Percentiles rank a stretch among this genome's conserved stretches.
Conservation (phyloP, 2,329 filamentous ascomycete species). For the Teratosphaeria destructans region DNA sequence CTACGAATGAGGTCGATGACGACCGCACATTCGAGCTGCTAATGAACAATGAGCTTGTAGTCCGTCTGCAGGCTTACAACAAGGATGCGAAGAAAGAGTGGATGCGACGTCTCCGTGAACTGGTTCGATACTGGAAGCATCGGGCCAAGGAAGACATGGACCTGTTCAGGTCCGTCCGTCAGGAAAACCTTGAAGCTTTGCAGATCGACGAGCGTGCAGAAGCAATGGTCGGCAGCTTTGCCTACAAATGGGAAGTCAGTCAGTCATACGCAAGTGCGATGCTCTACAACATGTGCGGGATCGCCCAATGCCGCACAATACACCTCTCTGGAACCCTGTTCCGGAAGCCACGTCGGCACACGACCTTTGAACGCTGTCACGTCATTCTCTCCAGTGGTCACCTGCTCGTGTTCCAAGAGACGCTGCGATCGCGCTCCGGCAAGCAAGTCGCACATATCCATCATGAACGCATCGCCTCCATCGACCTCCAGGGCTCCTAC, state of each 20-base stretch:
- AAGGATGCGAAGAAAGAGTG: slow-evolving; percentile 49
- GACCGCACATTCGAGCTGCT: slow-evolving; percentile 52
- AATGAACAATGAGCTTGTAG: slow-evolving; percentile 50
- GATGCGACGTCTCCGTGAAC: slow-evolving; percentile 46
- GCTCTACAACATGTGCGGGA: slow-evolving; percentile 59
- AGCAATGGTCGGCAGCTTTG: slow-evolving; percentile 55
- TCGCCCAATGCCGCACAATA: slow-evolving; percentile 52
- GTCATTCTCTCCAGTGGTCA: slow-evolving; percentile 52
- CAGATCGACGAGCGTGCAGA: slow-evolving; percentile 57
- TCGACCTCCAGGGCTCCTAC: slow-evolving; percentile 54
- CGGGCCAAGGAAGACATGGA: slow-evolving; percentile 46
- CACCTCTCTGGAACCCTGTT: slow-evolving; percentile 53
- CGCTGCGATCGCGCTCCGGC: slow-evolving; percentile 45
- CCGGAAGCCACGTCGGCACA: slow-evolving; percentile 52
- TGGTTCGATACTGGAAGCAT: slow-evolving; percentile 53
- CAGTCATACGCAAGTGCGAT: slow-evolving; percentile 52
- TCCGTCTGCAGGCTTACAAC: slow-evolving; percentile 49
- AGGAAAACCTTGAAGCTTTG: slow-evolving; percentile 48
- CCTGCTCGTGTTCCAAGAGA: slow-evolving; percentile 52
- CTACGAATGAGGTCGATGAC: slow-evolving; percentile 43
- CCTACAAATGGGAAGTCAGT: slow-evolving; percentile 57
- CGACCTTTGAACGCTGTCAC: slow-evolving; percentile 50
- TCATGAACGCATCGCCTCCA: slow-evolving; percentile 48
- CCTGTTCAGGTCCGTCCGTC: slow-evolving; percentile 47
- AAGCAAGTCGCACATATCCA: slow-evolving; percentile 50